phyloP scores from a whole-genome alignment of 371 early-diverging fungal genomes.

The Mortierella sp. region DNA sequence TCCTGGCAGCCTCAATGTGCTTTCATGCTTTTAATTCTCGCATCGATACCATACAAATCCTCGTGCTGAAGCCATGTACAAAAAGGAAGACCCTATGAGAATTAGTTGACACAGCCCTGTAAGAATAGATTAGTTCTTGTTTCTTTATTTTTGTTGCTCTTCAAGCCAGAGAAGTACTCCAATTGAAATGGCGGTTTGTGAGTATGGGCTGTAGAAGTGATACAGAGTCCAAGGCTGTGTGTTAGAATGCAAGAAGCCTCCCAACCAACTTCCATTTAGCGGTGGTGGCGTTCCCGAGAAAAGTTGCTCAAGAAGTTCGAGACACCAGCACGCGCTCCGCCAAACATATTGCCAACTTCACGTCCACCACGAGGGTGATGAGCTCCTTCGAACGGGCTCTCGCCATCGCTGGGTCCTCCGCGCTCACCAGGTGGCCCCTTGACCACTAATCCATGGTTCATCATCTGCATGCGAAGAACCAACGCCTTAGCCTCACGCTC shows the following conservation, averaged over 20 bases:
- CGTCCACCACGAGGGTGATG: conserved; percentile 28
- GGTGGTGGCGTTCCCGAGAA: conserved; percentile 35
- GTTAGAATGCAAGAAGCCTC: too few relatives aligned
- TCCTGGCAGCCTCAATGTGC: too few relatives aligned
- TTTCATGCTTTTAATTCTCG: too few relatives aligned
- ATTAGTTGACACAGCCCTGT: too few relatives aligned
- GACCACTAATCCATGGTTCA: conserved; percentile 67
- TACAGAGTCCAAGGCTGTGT: too few relatives aligned
- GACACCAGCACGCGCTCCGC: conserved; percentile 34
- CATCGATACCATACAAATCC: too few relatives aligned
- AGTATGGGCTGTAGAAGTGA: too few relatives aligned
- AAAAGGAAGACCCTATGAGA: too few relatives aligned
- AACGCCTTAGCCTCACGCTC: conserved; percentile 70
- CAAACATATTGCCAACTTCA: conserved; percentile 34
- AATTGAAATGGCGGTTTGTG: too few relatives aligned
- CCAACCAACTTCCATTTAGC: background rate
- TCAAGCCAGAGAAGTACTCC: too few relatives aligned
- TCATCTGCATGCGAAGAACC: conserved; percentile 71
- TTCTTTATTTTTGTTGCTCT: background rate
- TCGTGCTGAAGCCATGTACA: too few relatives aligned
- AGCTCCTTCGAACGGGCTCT: conserved; percentile 2
- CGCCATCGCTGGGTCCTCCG: conserved; percentile 14
- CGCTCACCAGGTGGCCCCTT: conserved; percentile 26
- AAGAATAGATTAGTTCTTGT: background rate
- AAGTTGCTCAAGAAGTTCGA: conserved; percentile 46